phyloP scores from a whole-genome alignment of 768 basidiomycete species.

The Tylopilus sp. region DNA sequence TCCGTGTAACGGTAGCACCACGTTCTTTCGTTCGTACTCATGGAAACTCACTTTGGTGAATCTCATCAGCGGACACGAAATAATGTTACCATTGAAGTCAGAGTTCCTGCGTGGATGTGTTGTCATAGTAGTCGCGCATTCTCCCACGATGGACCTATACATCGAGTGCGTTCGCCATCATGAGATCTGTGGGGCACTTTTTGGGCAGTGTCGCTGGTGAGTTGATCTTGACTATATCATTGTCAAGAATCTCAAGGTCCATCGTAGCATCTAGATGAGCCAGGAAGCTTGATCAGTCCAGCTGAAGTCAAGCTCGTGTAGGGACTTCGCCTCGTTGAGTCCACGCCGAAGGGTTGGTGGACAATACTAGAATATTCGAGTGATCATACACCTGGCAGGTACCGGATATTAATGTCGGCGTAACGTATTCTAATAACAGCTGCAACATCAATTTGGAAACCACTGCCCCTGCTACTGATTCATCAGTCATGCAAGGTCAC shows the following conservation, averaged over 20 bases:
- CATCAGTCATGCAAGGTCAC: no score
- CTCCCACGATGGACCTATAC: not conserved
- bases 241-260: not conserved
- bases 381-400: not conserved
- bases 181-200: not conserved
- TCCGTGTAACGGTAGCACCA: not conserved
- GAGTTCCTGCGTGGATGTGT: conserved; percentile 1
- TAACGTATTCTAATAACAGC: no score
- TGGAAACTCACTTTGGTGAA: not conserved
- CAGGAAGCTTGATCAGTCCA: not conserved
- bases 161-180: not conserved
- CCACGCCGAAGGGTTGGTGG: not conserved
- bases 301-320: not conserved
- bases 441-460: no score
- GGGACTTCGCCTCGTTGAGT: not conserved
- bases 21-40: no score
- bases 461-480: no score
- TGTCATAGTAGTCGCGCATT: not conserved
- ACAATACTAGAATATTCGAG: not conserved
- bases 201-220: not conserved
- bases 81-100: not conserved
- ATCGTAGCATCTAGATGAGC: not conserved
- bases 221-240: not conserved
- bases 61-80: not conserved
- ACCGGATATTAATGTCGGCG: not conserved